Percentiles rank a stretch among this genome's conserved stretches.
Evolutionary conservation across 805 yeast genomes (phyloP).

Genomic region (Cyberlindnera mycetangii): DNA sequence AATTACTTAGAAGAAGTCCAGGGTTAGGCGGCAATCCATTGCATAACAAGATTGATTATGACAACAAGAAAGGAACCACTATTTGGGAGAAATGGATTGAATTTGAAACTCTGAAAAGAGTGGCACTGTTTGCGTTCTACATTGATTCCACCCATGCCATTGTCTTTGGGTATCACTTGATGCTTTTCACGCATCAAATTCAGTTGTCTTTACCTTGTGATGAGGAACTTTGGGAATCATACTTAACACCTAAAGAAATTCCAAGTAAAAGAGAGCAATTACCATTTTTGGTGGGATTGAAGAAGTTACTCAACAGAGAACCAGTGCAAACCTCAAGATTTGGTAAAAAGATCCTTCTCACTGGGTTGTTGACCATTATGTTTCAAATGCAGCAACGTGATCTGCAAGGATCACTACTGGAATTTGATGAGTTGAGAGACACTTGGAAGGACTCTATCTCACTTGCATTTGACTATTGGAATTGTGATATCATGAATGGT

Average conservation of each 20-base stretch:
- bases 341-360: slow-evolving; percentile 62
- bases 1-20: slow-evolving; percentile 71
- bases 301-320: slow-evolving; percentile 52
- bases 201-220: slow-evolving; percentile 62
- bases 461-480: slow-evolving; percentile 71
- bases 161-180: slow-evolving; percentile 69
- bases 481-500: slow-evolving; percentile 40
- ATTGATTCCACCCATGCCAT: slow-evolving; percentile 77
- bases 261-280: slow-evolving; percentile 28
- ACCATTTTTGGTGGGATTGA: slow-evolving; percentile 56
- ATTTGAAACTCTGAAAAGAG: slow-evolving; percentile 71
- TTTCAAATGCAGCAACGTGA: slow-evolving; percentile 74
- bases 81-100: slow-evolving; percentile 73
- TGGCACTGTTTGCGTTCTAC: slow-evolving; percentile 79
- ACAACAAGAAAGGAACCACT: slow-evolving; percentile 29
- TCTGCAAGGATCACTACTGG: slow-evolving; percentile 50
- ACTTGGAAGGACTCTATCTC: slow-evolving; percentile 73
- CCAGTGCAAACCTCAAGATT: slow-evolving; percentile 48
- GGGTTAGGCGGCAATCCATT: slow-evolving; percentile 69
- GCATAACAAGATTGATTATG: slow-evolving; percentile 30
- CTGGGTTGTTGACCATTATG: slow-evolving; percentile 65
- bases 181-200: slow-evolving; percentile 56
- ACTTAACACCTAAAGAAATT: slow-evolving; percentile 29
- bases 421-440: slow-evolving; percentile 38
- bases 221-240: slow-evolving; percentile 55